Percentiles rank a stretch among this genome's conserved stretches.
These are phyloP conservation scores for Calonectria henricotiae DNA, from an alignment of 2,329 filamentous ascomycete genomes.

Conservation along the genomic window DNA sequence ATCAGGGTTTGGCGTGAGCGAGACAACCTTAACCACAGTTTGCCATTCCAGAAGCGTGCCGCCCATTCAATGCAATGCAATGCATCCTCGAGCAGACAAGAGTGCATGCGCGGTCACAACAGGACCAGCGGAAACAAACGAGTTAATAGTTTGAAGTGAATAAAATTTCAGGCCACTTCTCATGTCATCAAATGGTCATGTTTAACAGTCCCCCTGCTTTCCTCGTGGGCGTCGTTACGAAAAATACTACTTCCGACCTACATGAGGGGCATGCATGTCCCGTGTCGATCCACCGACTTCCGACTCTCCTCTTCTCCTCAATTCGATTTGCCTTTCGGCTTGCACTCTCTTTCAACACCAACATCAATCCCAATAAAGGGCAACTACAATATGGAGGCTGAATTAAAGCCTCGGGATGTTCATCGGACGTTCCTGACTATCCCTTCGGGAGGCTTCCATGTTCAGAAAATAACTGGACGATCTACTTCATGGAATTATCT, in stretches of 20 bases:
- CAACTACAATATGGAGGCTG: slow-evolving; percentile 23
- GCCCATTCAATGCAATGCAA: slow-evolving; percentile 2
- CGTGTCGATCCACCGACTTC: slow-evolving; percentile 13
- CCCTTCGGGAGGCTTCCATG: slow-evolving; percentile 39
- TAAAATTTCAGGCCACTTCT: background rate
- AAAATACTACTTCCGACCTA: slow-evolving; percentile 3
- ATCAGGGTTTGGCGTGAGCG: slow-evolving; percentile 22
- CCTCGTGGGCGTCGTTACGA: background rate
- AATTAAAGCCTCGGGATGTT: slow-evolving; percentile 41
- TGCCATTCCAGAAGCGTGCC: slow-evolving; percentile 3
- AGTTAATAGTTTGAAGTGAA: background rate
- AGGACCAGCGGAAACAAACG: background rate
- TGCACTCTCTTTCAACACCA: slow-evolving; percentile 2
- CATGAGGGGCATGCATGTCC: slow-evolving; percentile 5
- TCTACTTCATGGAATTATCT: slow-evolving; percentile 34
- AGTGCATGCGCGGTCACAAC: background rate
- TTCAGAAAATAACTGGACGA: slow-evolving; percentile 49
- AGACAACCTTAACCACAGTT: slow-evolving; percentile 8
- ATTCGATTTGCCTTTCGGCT: background rate
- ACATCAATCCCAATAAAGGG: background rate
- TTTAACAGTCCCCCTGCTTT: background rate
- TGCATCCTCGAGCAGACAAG: background rate
- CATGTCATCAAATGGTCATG: background rate
- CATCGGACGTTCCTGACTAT: slow-evolving; percentile 52
- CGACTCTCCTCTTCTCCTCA: background rate